Evolutionary conservation across 2,329 filamentous ascomycete genomes (phyloP).

Genomic region (Ophiocordyceps camponoti-rufipedis): DNA sequence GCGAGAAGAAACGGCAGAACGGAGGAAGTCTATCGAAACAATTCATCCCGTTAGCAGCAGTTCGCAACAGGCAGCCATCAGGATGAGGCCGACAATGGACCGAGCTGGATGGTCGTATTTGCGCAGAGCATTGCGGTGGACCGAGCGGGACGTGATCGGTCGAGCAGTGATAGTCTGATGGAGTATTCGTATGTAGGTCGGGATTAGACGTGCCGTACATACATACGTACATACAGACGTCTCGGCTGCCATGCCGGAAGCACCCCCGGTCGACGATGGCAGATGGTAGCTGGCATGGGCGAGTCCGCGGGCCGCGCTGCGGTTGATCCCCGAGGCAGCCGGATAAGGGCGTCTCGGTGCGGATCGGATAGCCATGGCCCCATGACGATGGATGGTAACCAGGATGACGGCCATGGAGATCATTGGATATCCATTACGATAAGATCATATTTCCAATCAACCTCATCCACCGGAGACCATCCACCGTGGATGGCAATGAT

Average conservation of each 20-base stretch:
- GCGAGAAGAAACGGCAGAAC: not conserved
- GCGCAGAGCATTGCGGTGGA: not conserved
- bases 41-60: not conserved
- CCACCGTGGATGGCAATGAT: not conserved
- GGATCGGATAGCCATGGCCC: no score
- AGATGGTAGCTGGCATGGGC: no score
- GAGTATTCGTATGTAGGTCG: no score
- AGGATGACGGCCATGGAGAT: no score
- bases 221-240: not conserved
- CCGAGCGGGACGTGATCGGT: not conserved
- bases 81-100: not conserved
- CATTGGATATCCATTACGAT: no score
- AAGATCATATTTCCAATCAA: no score
- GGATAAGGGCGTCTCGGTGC: no score
- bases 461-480: not conserved
- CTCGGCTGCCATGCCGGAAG: no score
- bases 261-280: no score
- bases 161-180: not conserved
- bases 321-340: no score
- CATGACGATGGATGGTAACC: no score
- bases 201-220: not conserved
- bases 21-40: not conserved
- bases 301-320: no score
- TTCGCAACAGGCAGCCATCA: not conserved
- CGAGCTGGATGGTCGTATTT: not conserved